Evolutionary conservation across 2,329 filamentous ascomycete species (phyloP).

Genomic region (Macrophomina tecta): DNA sequence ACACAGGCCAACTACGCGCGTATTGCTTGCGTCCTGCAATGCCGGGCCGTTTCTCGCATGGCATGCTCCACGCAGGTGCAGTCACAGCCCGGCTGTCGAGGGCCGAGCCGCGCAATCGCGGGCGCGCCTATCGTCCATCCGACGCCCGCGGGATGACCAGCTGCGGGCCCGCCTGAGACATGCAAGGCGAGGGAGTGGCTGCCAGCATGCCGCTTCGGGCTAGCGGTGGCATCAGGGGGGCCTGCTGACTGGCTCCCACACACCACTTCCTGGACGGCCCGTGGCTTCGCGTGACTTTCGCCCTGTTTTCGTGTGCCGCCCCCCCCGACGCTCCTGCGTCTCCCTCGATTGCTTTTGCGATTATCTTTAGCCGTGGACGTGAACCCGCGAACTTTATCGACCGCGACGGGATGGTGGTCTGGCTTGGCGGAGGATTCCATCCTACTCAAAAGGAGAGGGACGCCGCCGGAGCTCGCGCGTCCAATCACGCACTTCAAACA

Average conservation of each 20-base stretch:
- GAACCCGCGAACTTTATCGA: background rate
- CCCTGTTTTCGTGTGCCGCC: constrained; percentile 5
- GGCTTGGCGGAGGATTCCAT: background rate
- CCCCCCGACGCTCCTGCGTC: background rate
- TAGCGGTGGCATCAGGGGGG: constrained; percentile 15
- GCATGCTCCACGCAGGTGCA: constrained; percentile 4
- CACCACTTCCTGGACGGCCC: constrained; percentile 8
- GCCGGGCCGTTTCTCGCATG: constrained; percentile 3
- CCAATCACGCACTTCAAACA: background rate
- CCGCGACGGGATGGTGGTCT: no score
- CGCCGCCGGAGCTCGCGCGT: background rate
- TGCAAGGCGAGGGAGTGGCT: background rate
- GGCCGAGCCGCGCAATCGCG: constrained; percentile 12
- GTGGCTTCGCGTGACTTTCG: background rate
- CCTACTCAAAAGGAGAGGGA: background rate
- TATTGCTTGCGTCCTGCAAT: no score
- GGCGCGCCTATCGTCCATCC: background rate
- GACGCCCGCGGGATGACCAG: background rate
- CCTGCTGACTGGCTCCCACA: constrained; percentile 21
- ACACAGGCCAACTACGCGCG: no score
- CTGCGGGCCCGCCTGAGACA: constrained; percentile 22
- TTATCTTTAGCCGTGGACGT: background rate
- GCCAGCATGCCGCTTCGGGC: background rate
- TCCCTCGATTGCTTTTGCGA: no score
- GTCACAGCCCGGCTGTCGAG: constrained; percentile 14